Evolutionary conservation across 306 rosid genomes (phyloP).

Genomic region (Mimosa pudica): DNA sequence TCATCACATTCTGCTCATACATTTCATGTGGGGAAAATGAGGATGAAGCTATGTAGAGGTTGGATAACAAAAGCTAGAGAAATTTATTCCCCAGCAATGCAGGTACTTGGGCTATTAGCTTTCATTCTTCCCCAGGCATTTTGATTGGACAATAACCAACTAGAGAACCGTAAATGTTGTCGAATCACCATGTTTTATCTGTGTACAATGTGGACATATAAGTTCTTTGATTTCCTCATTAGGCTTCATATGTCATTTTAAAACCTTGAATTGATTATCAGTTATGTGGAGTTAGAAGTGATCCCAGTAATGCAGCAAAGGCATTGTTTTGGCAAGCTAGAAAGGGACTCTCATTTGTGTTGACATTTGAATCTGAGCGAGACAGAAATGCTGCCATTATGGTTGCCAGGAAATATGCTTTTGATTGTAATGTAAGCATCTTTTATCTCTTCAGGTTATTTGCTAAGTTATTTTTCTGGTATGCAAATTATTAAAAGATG

Average conservation of each 20-base stretch:
- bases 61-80: slow-evolving; percentile 98
- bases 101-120: slow-evolving; percentile 48
- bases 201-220: not conserved
- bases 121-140: slow-evolving; percentile 9
- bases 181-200: slow-evolving; percentile 14
- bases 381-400: slow-evolving; percentile 84
- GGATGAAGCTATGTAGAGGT: slow-evolving; percentile 92
- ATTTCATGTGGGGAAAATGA: slow-evolving; percentile 90
- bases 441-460: slow-evolving; percentile 19
- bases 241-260: slow-evolving; percentile 31
- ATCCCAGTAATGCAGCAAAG: slow-evolving; percentile 57
- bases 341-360: slow-evolving; percentile 79
- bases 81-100: slow-evolving; percentile 88
- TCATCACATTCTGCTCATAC: slow-evolving; percentile 81
- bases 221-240: slow-evolving; percentile 14
- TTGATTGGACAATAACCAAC: not conserved
- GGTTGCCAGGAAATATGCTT: slow-evolving; percentile 85
- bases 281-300: slow-evolving; percentile 87
- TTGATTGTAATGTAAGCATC: slow-evolving; percentile 81
- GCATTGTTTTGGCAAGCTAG: slow-evolving; percentile 91
- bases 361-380: slow-evolving; percentile 83
- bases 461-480: slow-evolving; percentile 5
- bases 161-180: not conserved
- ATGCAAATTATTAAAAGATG: slow-evolving; percentile 15
- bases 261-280: slow-evolving; percentile 31